Conservation (phyloP, 2,329 filamentous ascomycete genomes). For the Botrytis byssoidea region DNA sequence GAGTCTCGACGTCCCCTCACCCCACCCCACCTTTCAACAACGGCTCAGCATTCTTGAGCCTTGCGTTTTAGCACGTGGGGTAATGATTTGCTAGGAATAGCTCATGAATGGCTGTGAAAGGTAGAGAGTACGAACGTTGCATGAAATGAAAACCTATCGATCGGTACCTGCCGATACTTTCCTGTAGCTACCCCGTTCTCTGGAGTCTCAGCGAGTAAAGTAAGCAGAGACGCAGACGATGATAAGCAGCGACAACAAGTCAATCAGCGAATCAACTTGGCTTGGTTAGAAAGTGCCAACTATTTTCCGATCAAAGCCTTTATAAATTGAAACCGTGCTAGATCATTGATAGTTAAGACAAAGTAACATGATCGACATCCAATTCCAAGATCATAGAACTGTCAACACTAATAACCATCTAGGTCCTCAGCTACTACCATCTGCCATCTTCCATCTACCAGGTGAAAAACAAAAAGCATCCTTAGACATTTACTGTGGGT, state of each 20-base stretch:
- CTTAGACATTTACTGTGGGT: neutral
- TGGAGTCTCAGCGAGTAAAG: neutral
- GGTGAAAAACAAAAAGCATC: neutral
- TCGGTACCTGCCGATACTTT: neutral
- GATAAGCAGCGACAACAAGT: neutral
- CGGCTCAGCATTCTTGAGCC: slow-evolving; percentile 10
- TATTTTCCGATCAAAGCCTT: neutral
- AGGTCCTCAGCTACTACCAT: neutral
- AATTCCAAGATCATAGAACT: neutral
- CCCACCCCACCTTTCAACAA: neutral
- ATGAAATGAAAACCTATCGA: neutral
- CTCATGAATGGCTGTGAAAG: neutral
- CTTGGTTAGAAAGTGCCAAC: neutral
- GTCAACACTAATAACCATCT: no score
- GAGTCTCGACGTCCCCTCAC: neutral
- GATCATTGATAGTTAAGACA: neutral
- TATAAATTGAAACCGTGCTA: neutral
- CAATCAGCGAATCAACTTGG: neutral
- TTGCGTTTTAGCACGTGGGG: slow-evolving; percentile 7
- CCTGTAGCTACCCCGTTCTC: neutral
- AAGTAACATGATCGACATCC: neutral
- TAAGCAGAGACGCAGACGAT: neutral
- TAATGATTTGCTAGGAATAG: slow-evolving; percentile 12
- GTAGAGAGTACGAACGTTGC: neutral
- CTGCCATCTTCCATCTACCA: neutral